Base-by-base conservation (phyloP, 495 filamentous ascomycete genomes). In the Penicillium turbatum region DNA sequence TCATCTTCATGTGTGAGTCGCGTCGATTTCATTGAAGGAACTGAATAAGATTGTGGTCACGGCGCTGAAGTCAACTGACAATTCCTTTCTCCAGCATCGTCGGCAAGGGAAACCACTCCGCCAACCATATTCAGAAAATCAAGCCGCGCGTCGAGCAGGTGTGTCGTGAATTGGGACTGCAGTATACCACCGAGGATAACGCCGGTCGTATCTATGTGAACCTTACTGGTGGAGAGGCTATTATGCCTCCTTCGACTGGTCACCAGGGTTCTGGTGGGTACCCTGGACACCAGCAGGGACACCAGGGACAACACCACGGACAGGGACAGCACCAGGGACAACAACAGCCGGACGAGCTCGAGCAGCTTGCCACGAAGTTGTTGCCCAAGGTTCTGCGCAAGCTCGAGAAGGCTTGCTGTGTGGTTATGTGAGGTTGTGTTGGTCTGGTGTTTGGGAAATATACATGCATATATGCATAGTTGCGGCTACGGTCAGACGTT, bases 91-190 rank as follows among this genome's bases (percentile, higher is more conserved):
- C 27, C 39, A 83, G 81, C 0, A 96, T 98, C 65, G 95, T 97
- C 19, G 93, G 93, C 39, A 96, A 89, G 72, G 93, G 93, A 3
- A 93, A 92, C 69, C 95, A 98, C 71, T 89, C 83, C 26, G 73
- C 68, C 2, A 77, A 83, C 52, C 84, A 89, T 60, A 77, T 97
- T 38, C 86, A 93, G 65, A 96, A 93, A 74, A 82, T 98, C 64
- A 96, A 92, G 69, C 93, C 93, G 6, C 77, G 85, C 26, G 92
- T 97, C 15, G 92, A 97, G 70, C 76, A 87, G 59, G 72, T 97
- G 42, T 96, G 90, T 66, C 79, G 72, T 10, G 86, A 95, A 63
- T 70, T 92, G 21, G 90, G 92, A 1, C 73, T 97, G 21, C 80
- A 90, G 58, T 96, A 87, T 67, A 64, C 77, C 39, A 89, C 88